Base-by-base conservation (phyloP, 148 eudicot species). In the Diospyros lotus region DNA sequence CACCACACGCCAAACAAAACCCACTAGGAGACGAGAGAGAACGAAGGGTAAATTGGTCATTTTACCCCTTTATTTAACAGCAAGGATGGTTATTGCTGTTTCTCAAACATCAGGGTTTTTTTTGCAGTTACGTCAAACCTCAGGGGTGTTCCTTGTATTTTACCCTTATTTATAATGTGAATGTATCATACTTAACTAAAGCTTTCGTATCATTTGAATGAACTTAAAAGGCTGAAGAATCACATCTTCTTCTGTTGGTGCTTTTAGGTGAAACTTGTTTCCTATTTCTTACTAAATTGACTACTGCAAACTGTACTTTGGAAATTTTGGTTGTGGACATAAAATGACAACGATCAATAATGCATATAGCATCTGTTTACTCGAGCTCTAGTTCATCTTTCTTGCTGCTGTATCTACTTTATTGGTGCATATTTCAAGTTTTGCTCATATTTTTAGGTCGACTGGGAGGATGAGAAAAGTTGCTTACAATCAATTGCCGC, bases 401-500 rank as follows among this genome's bases (percentile, higher is more conserved):
- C 43, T 38, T 44, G 45, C 28, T 9, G 48, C 7, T 46, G 53
- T 45, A 53, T 71, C 65, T 39, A 6, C 54, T 69, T 42, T 18
- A 14, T 54, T 71, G 60, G 11, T 77, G 40, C 4, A 15, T 53
- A n/a, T 40, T 72, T 63, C 67, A 51, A 61, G 40, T 66, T 74
- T 68, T 79, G 54, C 52, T 72, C 75, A 8, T 75, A 73, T 79
- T 60, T 76, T 68, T 82, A 95, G 98, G 94, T 95, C 75, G 89
- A 89, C 66, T 95, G 97, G 99, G 93, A 93, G 54, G 88, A 89
- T 78, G 99, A 95, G 84, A 95, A 87, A 82, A 77, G 45, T 73
- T 95, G 99, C 84, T 89, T 95, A 65, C 97, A 95, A 77, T 75
- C 97, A 77, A 85, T 95, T 76, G 87, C 99, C 69, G 99, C 97